These are phyloP conservation scores for Fusarium sp. DNA, from an alignment of 2,329 filamentous ascomycete genomes.

Conservation along the genomic window DNA sequence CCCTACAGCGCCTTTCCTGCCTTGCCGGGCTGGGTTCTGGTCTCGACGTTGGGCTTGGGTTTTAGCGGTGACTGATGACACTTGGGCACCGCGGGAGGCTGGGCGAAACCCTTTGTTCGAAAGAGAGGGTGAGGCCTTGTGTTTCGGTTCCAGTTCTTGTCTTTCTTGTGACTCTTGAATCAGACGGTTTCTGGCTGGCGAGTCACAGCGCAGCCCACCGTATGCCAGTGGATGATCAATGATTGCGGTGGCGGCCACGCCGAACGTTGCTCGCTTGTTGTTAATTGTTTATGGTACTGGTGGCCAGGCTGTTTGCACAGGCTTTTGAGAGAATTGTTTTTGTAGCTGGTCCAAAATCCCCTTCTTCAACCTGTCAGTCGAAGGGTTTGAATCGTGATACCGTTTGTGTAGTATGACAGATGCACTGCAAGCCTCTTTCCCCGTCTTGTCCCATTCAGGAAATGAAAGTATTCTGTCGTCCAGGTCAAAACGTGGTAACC, in stretches of 20 bases:
- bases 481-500: constrained; percentile 34
- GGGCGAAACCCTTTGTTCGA: constrained; percentile 17
- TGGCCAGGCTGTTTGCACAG: not conserved
- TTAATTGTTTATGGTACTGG: constrained; percentile 13
- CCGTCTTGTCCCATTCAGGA: constrained; percentile 42
- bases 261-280: constrained; percentile 26
- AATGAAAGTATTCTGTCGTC: constrained; percentile 23
- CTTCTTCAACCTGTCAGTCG: constrained; percentile 14
- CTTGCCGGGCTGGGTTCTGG: constrained; percentile 25
- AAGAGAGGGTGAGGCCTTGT: constrained; percentile 1
- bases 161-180: constrained; percentile 32
- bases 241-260: constrained; percentile 26
- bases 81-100: constrained; percentile 34
- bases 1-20: constrained; percentile 20
- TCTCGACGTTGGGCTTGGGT: constrained; percentile 33
- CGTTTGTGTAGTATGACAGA: constrained; percentile 40
- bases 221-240: constrained; percentile 27
- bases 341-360: constrained; percentile 8
- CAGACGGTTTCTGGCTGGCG: constrained; percentile 36
- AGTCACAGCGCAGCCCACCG: constrained; percentile 37
- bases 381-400: constrained; percentile 23
- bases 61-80: constrained; percentile 42
- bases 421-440: constrained; percentile 34
- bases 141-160: constrained; percentile 4
- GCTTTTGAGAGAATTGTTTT: not conserved